Conservation (phyloP, 2,329 filamentous ascomycete species). For the Sporothrix mexicana region DNA sequence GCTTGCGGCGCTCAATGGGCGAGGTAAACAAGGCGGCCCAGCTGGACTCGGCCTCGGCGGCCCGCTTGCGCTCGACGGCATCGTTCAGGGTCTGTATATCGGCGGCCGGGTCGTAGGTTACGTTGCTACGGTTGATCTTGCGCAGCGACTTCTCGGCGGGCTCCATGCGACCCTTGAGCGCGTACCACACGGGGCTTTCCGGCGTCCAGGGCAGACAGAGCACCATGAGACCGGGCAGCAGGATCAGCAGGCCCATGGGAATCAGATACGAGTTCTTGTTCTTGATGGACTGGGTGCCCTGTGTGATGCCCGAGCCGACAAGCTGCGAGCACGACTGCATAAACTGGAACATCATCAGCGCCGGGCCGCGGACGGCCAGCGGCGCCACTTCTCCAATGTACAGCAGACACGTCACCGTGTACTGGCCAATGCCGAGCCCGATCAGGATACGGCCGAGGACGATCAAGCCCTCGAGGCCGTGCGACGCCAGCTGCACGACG, state of each 20-base stretch:
- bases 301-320: conserved; percentile 40
- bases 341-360: conserved; percentile 44
- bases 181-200: conserved; percentile 46
- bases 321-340: conserved; percentile 42
- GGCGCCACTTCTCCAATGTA: conserved; percentile 45
- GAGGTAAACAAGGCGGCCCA: conserved; percentile 44
- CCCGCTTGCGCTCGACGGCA: conserved; percentile 45
- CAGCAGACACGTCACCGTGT: conserved; percentile 43
- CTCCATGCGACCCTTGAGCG: conserved; percentile 43
- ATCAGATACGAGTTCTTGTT: conserved; percentile 46
- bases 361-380: conserved; percentile 39
- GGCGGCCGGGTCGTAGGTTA: conserved; percentile 40
- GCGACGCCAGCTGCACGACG: conserved; percentile 40
- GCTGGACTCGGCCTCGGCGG: conserved; percentile 43
- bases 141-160: conserved; percentile 44
- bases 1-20: conserved; percentile 46
- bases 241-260: conserved; percentile 49
- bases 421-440: conserved; percentile 43
- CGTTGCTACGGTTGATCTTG: conserved; percentile 45
- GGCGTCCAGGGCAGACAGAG: conserved; percentile 48
- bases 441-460: conserved; percentile 37
- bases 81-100: conserved; percentile 45
- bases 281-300: conserved; percentile 36
- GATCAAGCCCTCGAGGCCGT: conserved; percentile 40
- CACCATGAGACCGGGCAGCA: conserved; percentile 46